Percentiles rank a stretch among this genome's conserved stretches.
Evolutionary conservation across 192 early-diverging fungal species (phyloP).

Genomic region (Funneliformis geosporum): DNA sequence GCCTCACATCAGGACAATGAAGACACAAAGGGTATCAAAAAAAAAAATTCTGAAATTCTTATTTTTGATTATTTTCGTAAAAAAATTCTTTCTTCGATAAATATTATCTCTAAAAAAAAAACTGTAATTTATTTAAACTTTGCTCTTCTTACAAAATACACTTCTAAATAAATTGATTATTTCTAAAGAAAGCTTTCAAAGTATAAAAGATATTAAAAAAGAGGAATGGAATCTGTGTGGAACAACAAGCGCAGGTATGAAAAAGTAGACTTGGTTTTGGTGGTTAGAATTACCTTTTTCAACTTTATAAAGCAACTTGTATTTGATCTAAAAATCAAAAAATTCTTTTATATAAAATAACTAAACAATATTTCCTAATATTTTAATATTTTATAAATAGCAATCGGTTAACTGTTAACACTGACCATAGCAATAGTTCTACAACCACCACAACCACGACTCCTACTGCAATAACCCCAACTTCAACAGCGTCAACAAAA

Average conservation of each 20-base stretch:
- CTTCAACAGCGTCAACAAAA: slow-evolving; percentile 28
- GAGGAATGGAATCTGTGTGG: slow-evolving; percentile 13
- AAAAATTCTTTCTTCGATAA: neutral
- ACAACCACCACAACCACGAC: slow-evolving; percentile 24
- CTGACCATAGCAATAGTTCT: slow-evolving; percentile 16
- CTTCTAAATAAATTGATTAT: neutral
- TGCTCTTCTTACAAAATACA: neutral
- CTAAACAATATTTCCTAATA: too few species aligned
- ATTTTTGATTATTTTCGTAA: slow-evolving; percentile 7
- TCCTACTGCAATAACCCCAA: slow-evolving; percentile 22
- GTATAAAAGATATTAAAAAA: neutral
- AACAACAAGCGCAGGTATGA: slow-evolving; percentile 6
- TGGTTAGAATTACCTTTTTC: neutral
- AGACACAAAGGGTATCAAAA: neutral
- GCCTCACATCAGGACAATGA: neutral
- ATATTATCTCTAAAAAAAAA: neutral
- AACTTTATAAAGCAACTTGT: neutral
- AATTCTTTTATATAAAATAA: too few species aligned
- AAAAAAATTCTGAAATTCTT: neutral
- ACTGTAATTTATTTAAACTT: slow-evolving; percentile 4
- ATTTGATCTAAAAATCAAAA: neutral
- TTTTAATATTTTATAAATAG: neutral
- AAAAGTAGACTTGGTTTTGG: neutral
- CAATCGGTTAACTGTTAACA: slow-evolving; percentile 31
- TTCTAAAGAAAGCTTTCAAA: neutral